Evolutionary conservation across 768 basidiomycete species (phyloP).

Genomic region (Albatrellus ellisii): DNA sequence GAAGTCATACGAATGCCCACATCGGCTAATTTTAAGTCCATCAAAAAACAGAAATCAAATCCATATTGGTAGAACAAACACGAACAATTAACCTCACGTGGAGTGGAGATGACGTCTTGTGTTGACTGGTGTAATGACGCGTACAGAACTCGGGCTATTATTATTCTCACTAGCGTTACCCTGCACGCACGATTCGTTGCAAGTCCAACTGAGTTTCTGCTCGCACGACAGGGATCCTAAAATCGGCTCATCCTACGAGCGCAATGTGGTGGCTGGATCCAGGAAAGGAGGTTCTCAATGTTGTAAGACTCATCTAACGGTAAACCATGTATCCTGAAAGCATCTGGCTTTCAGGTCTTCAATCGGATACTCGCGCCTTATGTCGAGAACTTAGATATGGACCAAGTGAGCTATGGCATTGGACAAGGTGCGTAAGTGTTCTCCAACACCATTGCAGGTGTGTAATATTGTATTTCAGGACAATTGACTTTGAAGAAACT

Average conservation of each 20-base stretch:
- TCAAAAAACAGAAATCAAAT: too few species aligned
- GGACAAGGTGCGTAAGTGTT: constrained; percentile 46
- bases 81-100: too few species aligned
- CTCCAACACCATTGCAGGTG: background rate
- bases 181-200: background rate
- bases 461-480: constrained; percentile 33
- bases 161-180: too few species aligned
- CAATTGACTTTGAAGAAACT: constrained; percentile 70
- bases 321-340: background rate
- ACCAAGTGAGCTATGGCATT: constrained; percentile 90
- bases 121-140: too few species aligned
- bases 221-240: background rate
- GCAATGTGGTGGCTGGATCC: constrained; percentile 83
- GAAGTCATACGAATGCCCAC: too few species aligned
- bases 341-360: too few species aligned
- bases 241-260: constrained; percentile 7
- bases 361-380: constrained; percentile 90
- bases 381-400: constrained; percentile 90
- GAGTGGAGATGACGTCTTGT: too few species aligned
- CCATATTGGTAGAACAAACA: too few species aligned
- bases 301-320: constrained; percentile 31
- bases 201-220: background rate
- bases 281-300: constrained; percentile 71
- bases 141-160: too few species aligned
- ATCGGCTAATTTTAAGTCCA: too few species aligned